phyloP scores from a whole-genome alignment of 768 basidiomycete species.

The Exidia glandulosa region DNA sequence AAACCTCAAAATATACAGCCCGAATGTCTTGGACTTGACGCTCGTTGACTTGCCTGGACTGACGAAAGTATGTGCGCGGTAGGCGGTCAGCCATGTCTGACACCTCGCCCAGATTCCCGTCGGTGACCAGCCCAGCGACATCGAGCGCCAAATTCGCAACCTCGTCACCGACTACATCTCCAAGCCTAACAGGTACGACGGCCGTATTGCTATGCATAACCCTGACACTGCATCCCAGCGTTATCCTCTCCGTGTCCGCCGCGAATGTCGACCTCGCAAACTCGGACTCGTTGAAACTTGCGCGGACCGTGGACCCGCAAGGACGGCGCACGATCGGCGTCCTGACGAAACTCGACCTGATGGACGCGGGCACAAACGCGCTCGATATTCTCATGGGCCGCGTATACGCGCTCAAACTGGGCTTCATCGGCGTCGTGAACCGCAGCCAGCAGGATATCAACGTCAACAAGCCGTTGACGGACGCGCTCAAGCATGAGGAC shows the following conservation, averaged over 20 bases:
- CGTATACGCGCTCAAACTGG: constrained; percentile 94
- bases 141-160: constrained; percentile 90
- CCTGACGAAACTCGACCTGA: constrained; percentile 92
- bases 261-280: constrained; percentile 99
- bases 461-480: constrained; percentile 69
- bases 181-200: constrained; percentile 80
- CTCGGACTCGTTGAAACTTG: constrained; percentile 94
- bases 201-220: neutral
- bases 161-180: constrained; percentile 94
- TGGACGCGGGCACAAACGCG: constrained; percentile 99
- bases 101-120: constrained; percentile 62
- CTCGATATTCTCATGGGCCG: constrained; percentile 92
- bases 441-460: constrained; percentile 97
- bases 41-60: constrained; percentile 93
- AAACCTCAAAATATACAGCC: constrained; percentile 90
- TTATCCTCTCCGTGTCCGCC: constrained; percentile 92
- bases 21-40: constrained; percentile 89
- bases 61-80: constrained; percentile 63
- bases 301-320: constrained; percentile 89
- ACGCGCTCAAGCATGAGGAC: constrained; percentile 72
- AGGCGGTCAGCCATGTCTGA: neutral
- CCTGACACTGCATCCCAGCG: constrained; percentile 33
- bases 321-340: constrained; percentile 95
- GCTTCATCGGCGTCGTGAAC: constrained; percentile 97
- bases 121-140: constrained; percentile 95